Percentiles rank a stretch among this genome's conserved stretches.
These are phyloP conservation scores for Hirsutella rhossiliensis DNA, from an alignment of 2,329 filamentous ascomycete species.

Conservation along the genomic window DNA sequence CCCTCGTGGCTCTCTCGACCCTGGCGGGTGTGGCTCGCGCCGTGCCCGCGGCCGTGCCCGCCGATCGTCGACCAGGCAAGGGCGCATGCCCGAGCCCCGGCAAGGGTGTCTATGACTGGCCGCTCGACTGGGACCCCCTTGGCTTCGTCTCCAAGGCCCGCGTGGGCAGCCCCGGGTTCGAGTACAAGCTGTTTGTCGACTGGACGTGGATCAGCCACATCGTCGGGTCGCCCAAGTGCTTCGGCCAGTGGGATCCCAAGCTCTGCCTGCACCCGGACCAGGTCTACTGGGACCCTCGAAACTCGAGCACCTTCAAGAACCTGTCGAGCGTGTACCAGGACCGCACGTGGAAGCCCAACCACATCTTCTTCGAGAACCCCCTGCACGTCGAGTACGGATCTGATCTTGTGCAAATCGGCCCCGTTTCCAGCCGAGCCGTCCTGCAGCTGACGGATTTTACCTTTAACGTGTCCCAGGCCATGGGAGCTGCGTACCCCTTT, in stretches of 20 bases:
- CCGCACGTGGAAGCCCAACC: slow-evolving; percentile 8
- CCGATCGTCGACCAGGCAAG: not conserved
- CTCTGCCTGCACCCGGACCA: slow-evolving; percentile 5
- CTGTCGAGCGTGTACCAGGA: slow-evolving; percentile 3
- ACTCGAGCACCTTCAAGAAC: slow-evolving; percentile 5
- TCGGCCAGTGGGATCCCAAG: slow-evolving; percentile 3
- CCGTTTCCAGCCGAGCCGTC: slow-evolving; percentile 3
- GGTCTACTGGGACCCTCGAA: slow-evolving; percentile 5
- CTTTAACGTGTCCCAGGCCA: slow-evolving; percentile 3
- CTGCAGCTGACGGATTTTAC: slow-evolving; percentile 6
- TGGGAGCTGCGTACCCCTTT: slow-evolving; percentile 5
- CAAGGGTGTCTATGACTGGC: slow-evolving; percentile 4
- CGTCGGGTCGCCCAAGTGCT: slow-evolving; percentile 6
- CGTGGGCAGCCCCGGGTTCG: slow-evolving; percentile 5
- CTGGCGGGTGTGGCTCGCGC: slow-evolving; percentile 1
- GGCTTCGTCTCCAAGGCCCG: slow-evolving; percentile 5
- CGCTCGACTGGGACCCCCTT: slow-evolving; percentile 4
- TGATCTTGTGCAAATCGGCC: slow-evolving; percentile 6
- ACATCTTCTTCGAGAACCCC: slow-evolving; percentile 9
- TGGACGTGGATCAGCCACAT: slow-evolving; percentile 10
- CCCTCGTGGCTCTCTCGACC: not conserved
- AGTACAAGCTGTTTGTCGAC: slow-evolving; percentile 8
- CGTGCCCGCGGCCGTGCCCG: not conserved
- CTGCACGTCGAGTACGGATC: slow-evolving; percentile 6
- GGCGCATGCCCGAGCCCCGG: not conserved